Base-by-base conservation (phyloP, 1,284 basidiomycete genomes). In the Inonotus hispidus region DNA sequence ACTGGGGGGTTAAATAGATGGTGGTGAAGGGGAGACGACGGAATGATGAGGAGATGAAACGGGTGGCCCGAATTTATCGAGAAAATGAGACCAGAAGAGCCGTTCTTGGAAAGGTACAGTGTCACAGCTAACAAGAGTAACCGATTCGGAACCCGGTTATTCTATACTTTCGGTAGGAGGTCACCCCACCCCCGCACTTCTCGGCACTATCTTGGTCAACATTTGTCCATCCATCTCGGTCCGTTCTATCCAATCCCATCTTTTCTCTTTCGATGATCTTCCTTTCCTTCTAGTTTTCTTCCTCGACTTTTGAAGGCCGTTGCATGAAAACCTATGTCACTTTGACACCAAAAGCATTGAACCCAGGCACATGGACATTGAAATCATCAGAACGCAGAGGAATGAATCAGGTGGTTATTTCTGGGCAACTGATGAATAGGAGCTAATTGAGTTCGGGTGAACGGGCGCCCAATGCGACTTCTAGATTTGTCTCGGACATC, bases 11-110 rank as follows among this genome's bases (percentile, higher is more conserved):
- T n/a, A 27, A 52, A 14, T 16, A 41, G 16, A 16, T 49, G 57
- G 21, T 50, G 47, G 47, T 49, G 49, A 46, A 29, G 10, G 37
- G 23, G 47, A 23, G 23, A 47, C 4, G 45, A 57, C 19, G 25
- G 41, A 57, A 10, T 45, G 47, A 37, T 11, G 46, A 58, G 45
- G 38, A 46, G 46, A 14, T 35, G 25, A 29, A 52, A 8, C 16
- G 50, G 32, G 45, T 21, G 38, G 41, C 55, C 55, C 29, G 55
- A 35, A 29, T 56, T 43, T 56, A 56, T 56, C 27, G 27, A 25
- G 23, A 39, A 56, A 21, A 16, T n/a, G 41, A 43, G 41, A 13
- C 25, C 37, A 45, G 41, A 27, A 55, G 13, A 23, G 21, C 55
- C 47, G 21, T 46, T 38, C 25, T 43, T 39, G 41, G 41, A 56